These are phyloP conservation scores for Saccharomyces paradoxus DNA, from an alignment of 805 yeast genomes.

Conservation along the genomic window DNA sequence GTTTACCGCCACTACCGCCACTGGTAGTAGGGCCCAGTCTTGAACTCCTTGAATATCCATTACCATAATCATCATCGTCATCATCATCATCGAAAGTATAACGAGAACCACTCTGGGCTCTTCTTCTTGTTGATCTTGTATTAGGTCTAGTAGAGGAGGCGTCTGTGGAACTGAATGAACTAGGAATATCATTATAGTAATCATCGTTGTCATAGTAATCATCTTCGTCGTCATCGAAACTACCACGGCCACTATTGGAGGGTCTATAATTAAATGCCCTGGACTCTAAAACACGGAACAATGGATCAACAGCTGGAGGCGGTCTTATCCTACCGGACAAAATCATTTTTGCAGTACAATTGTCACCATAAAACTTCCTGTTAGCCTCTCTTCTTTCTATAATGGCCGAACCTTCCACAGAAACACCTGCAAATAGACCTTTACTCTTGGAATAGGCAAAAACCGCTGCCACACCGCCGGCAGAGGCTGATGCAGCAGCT, in stretches of 20 bases:
- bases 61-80: constrained; percentile 20
- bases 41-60: neutral
- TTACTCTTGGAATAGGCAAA: constrained; percentile 92
- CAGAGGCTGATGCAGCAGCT: constrained; percentile 90
- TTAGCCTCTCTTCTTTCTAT: constrained; percentile 97
- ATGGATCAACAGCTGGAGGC: constrained; percentile 83
- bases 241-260: constrained; percentile 40
- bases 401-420: constrained; percentile 91
- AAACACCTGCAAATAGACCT: constrained; percentile 95
- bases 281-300: constrained; percentile 78
- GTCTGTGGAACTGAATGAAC: constrained; percentile 35
- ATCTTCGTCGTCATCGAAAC: constrained; percentile 60
- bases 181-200: constrained; percentile 51
- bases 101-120: constrained; percentile 13
- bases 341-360: constrained; percentile 80
- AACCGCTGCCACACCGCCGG: constrained; percentile 79
- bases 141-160: constrained; percentile 18
- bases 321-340: constrained; percentile 83
- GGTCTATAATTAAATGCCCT: constrained; percentile 62
- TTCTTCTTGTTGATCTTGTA: constrained; percentile 23
- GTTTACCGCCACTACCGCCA: constrained; percentile 8
- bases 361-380: constrained; percentile 84
- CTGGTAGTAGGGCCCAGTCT: constrained; percentile 5
- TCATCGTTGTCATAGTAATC: constrained; percentile 55
- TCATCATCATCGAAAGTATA: constrained; percentile 22